phyloP scores from a whole-genome alignment of 2,329 filamentous ascomycete species.

The Fusarium sulawesiense region DNA sequence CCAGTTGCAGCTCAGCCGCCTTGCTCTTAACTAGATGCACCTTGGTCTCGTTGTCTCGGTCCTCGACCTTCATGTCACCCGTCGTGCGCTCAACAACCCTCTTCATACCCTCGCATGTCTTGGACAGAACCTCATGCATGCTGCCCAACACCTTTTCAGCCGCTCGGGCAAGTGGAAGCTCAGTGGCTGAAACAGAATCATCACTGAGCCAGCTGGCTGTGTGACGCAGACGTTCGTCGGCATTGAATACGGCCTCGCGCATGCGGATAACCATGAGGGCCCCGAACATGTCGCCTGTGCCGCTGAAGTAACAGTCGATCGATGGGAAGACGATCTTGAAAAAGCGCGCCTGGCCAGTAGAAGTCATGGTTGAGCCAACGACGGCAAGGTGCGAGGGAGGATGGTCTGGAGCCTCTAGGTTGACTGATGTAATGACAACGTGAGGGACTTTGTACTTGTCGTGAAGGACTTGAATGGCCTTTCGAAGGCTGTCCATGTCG shows the following conservation, averaged over 20 bases:
- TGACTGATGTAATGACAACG: conserved; percentile 91
- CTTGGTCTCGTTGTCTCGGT: conserved; percentile 63
- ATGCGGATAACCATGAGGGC: conserved; percentile 89
- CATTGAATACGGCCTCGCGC: conserved; percentile 76
- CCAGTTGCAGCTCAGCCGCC: conserved; percentile 88
- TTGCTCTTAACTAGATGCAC: conserved; percentile 78
- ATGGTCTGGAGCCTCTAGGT: conserved; percentile 67
- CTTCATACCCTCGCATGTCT: conserved; percentile 74
- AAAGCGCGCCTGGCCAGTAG: conserved; percentile 74
- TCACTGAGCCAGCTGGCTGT: conserved; percentile 78
- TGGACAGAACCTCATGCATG: conserved; percentile 86
- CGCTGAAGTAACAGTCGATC: conserved; percentile 93
- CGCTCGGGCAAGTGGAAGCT: conserved; percentile 85
- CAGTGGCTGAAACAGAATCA: conserved; percentile 74
- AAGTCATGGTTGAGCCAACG: conserved; percentile 79
- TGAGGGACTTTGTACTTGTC: conserved; percentile 81
- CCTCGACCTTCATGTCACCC: conserved; percentile 57
- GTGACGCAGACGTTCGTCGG: conserved; percentile 59
- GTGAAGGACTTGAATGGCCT: conserved; percentile 83
- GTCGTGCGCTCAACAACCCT: conserved; percentile 59
- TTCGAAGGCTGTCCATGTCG: conserved; percentile 76
- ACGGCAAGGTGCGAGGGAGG: conserved; percentile 70
- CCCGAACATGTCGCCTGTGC: conserved; percentile 98
- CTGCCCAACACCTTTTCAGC: conserved; percentile 88
- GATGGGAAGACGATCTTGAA: conserved; percentile 90